Evolutionary conservation across 106 monocot species (phyloP).

Genomic region (Apostasia shenzhenica): DNA sequence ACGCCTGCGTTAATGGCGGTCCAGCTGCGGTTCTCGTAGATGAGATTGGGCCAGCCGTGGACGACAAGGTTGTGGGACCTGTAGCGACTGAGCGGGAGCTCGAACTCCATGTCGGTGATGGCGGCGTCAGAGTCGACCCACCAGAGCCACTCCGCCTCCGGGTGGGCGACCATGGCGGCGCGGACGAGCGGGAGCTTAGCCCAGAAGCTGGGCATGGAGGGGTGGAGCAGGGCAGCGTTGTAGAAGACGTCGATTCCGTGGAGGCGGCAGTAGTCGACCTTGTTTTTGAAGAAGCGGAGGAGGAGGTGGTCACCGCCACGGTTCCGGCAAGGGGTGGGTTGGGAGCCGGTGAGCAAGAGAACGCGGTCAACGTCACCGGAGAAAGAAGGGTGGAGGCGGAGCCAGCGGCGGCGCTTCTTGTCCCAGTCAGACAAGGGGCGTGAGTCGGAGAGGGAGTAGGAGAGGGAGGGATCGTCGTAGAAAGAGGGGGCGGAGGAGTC

Average conservation of each 20-base stretch:
- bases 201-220: conserved; percentile 56
- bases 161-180: conserved; percentile 82
- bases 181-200: conserved; percentile 60
- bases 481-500: background rate
- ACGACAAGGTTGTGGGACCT: conserved; percentile 48
- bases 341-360: conserved; percentile 65
- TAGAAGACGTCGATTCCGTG: conserved; percentile 58
- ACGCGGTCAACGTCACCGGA: background rate
- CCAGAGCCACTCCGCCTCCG: conserved; percentile 87
- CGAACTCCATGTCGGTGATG: conserved; percentile 92
- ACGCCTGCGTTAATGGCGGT: conserved; percentile 85
- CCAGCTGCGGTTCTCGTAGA: conserved; percentile 60
- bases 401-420: conserved; percentile 12
- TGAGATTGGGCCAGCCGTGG: conserved; percentile 57
- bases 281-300: conserved; percentile 69
- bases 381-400: conserved; percentile 5
- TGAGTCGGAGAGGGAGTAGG: conserved; percentile 1
- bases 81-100: conserved; percentile 52
- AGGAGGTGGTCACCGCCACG: conserved; percentile 35
- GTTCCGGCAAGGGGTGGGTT: conserved; percentile 33
- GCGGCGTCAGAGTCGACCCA: conserved; percentile 94
- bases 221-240: conserved; percentile 62
- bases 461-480: conserved; percentile 15
- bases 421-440: conserved; percentile 8
- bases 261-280: conserved; percentile 66